phyloP scores from a whole-genome alignment of 495 filamentous ascomycete species.

The Neurospora terricola region DNA sequence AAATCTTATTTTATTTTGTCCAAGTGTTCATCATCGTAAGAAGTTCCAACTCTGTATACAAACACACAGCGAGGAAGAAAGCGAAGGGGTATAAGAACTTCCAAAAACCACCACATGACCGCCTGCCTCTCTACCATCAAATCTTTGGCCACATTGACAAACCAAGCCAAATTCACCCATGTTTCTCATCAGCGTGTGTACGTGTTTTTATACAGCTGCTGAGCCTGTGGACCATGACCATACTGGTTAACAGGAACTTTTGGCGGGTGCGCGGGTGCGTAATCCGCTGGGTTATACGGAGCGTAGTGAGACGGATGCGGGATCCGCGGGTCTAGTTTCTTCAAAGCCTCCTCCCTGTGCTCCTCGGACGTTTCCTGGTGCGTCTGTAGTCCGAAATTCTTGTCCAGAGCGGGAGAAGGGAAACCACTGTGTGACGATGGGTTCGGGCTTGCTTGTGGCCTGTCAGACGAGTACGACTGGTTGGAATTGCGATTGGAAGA shows the following conservation, averaged over 20 bases:
- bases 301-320: conserved; percentile 17
- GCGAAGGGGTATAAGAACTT: background rate
- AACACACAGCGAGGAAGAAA: background rate
- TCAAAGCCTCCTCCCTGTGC: conserved; percentile 19
- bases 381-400: conserved; percentile 24
- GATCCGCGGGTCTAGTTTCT: conserved; percentile 12
- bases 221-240: background rate
- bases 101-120: background rate
- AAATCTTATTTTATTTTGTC: background rate
- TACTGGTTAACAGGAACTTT: background rate
- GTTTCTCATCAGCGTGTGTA: background rate
- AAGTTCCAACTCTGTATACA: background rate
- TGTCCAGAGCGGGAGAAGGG: conserved; percentile 25
- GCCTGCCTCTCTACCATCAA: background rate
- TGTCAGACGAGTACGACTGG: conserved; percentile 20
- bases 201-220: background rate
- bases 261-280: conserved; percentile 18
- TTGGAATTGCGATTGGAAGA: conserved; percentile 18
- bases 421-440: conserved; percentile 17
- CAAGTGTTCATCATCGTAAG: background rate
- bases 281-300: conserved; percentile 36
- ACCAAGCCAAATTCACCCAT: background rate
- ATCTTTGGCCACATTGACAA: background rate
- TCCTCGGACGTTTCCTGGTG: conserved; percentile 34
- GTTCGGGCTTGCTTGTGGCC: conserved; percentile 21